Percentiles rank a stretch among this genome's conserved stretches.
These are phyloP conservation scores for Tuber microsphaerosporum DNA, from an alignment of 495 filamentous ascomycete species.

Conservation along the genomic window DNA sequence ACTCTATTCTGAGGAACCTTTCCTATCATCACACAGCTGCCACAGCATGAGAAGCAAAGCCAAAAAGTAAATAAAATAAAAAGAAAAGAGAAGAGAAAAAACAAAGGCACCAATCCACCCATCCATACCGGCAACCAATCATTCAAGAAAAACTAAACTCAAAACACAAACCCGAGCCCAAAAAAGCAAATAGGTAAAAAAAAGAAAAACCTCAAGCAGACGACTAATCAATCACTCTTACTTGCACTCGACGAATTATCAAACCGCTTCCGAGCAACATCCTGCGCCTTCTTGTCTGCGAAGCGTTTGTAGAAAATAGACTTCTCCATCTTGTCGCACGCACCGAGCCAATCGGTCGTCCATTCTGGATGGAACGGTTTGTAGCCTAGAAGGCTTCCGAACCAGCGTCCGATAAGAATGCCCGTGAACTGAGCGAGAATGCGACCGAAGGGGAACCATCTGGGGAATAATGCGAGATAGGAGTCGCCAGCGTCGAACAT, in stretches of 20 bases:
- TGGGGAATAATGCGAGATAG: constrained; percentile 46
- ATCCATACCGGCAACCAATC: neutral
- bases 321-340: neutral
- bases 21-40: neutral
- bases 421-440: constrained; percentile 43
- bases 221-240: neutral
- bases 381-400: constrained; percentile 50
- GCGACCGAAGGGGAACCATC: constrained; percentile 47
- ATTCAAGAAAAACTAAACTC: neutral
- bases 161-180: neutral
- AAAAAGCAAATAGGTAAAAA: neutral
- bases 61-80: neutral
- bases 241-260: neutral
- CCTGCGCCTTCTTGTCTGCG: neutral
- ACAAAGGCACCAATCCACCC: neutral
- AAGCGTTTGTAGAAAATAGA: constrained; percentile 1
- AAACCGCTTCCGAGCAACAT: constrained; percentile 5
- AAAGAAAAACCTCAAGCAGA: neutral
- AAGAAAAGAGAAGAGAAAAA: neutral
- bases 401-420: constrained; percentile 49
- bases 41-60: neutral
- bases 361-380: constrained; percentile 49
- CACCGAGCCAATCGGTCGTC: constrained; percentile 48
- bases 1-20: neutral
- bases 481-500: constrained; percentile 49